Base-by-base conservation (phyloP, 2,329 filamentous ascomycete genomes). In the Elsinoe fawcettii region DNA sequence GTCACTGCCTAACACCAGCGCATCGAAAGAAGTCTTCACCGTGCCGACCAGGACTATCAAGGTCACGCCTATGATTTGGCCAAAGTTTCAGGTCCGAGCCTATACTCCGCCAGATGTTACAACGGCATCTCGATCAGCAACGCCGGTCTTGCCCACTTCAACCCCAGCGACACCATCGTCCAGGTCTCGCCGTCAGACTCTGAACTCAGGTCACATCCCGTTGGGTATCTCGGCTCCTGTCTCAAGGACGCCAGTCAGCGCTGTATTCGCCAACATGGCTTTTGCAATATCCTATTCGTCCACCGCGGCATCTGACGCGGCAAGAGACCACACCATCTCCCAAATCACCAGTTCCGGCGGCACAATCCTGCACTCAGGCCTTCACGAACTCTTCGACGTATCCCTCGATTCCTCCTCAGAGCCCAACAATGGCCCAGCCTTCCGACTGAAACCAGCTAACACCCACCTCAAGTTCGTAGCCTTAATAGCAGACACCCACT, bases 401-500 rank as follows among this genome's bases (percentile, higher is more conserved):
- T 36, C 49, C 2, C 30, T 53, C 32, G n/a, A 12, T 20, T 37
- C 49, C 2, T 61, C 67, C 55, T 70, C 41, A 9, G 51, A 76
- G 61, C n/a, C 63, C 66, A 11, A 60, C 65, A 18, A 66, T 16
- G 6, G 3, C 9, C 16, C 55, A 2, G 23, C 55, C 3, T 37
- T 18, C 60, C 63, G 36, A 1, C 76, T 95, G 0, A 82, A 65
- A 51, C 74, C 1, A 62, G 75, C 9, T 69, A 75, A 20, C 80
- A 80, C 20, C 66, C 72, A 78, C 1, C 75, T 84, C 1, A 86
- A 88, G 0, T 97, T 99, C 66, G 84, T 88, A 0, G 91, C 90
- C 3, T 75, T 97, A 12, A 88, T 99, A 59, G 86, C 91, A 0
- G 89, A 97, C 66, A 81, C 83, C 3, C 87, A 96, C 69, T 93